A percentile compares a stretch with the other conserved stretches of the same genome.
These are phyloP conservation scores for Trametes sanguinea DNA, from an alignment of 768 basidiomycete genomes.

Conservation along the genomic window DNA sequence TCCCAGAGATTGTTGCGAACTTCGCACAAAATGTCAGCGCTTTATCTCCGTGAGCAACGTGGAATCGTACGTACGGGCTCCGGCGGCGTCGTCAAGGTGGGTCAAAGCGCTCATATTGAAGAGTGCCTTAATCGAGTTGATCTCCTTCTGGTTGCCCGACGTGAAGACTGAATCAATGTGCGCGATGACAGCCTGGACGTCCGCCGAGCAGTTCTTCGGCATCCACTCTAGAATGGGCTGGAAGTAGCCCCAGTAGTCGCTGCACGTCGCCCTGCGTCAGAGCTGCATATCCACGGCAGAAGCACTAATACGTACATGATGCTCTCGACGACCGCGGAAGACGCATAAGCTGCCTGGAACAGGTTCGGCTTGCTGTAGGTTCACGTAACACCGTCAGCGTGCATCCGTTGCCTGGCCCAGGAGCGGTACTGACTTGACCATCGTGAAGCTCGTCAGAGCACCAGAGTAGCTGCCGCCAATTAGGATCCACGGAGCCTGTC, in stretches of 20 bases:
- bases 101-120: conserved; percentile 57
- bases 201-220: conserved; percentile 74
- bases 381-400: neutral
- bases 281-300: neutral
- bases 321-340: conserved; percentile 66
- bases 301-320: conserved; percentile 38
- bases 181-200: conserved; percentile 62
- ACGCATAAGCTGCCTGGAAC: conserved; percentile 67
- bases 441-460: conserved; percentile 59
- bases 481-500: conserved; percentile 44
- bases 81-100: conserved; percentile 69
- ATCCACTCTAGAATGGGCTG: conserved; percentile 69
- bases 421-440: conserved; percentile 56
- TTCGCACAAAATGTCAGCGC: conserved; percentile 8
- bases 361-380: conserved; percentile 53
- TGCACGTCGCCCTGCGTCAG: conserved; percentile 22
- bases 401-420: neutral
- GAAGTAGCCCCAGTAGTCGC: conserved; percentile 72
- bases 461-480: conserved; percentile 48
- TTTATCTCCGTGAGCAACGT: neutral
- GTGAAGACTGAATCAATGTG: conserved; percentile 62
- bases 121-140: conserved; percentile 53
- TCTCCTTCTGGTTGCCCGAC: conserved; percentile 45
- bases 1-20: conserved; percentile 57
- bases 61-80: conserved; percentile 43